Evolutionary conservation across 192 early-diverging fungal genomes (phyloP).

Genomic region (Chytriomyces confervae): DNA sequence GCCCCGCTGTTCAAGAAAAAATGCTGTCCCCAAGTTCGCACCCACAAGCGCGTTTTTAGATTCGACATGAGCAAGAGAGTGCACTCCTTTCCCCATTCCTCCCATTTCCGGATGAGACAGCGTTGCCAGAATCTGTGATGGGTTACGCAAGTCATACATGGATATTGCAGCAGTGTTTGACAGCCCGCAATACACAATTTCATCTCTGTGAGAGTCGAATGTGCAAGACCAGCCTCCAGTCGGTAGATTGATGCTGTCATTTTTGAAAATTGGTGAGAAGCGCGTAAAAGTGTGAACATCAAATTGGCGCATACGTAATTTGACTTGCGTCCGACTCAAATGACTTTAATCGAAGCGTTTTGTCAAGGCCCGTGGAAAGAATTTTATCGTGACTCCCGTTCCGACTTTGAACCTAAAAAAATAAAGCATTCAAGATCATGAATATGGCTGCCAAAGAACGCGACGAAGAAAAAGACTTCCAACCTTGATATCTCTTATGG

Average conservation of each 20-base stretch:
- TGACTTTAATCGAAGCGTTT: not conserved
- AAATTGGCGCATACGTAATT: not conserved
- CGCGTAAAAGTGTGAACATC: not conserved
- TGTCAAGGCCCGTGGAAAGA: constrained; percentile 3
- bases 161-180: not conserved
- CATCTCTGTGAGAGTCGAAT: not conserved
- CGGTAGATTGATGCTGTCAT: not conserved
- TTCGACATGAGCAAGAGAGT: not conserved
- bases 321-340: not conserved
- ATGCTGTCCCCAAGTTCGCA: not conserved
- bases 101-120: not conserved
- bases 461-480: no score
- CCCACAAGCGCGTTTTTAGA: not conserved
- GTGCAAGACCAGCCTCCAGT: constrained; percentile 2
- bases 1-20: not conserved
- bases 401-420: not conserved
- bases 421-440: no score
- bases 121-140: not conserved
- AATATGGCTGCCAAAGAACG: no score
- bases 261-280: not conserved
- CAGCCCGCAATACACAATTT: not conserved
- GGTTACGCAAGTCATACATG: not conserved
- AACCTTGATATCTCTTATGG: not conserved
- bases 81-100: not conserved
- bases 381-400: not conserved